Percentiles rank a stretch among this genome's conserved stretches.
Conservation (phyloP, 148 eudicot genomes). For the Diospyros lotus region DNA sequence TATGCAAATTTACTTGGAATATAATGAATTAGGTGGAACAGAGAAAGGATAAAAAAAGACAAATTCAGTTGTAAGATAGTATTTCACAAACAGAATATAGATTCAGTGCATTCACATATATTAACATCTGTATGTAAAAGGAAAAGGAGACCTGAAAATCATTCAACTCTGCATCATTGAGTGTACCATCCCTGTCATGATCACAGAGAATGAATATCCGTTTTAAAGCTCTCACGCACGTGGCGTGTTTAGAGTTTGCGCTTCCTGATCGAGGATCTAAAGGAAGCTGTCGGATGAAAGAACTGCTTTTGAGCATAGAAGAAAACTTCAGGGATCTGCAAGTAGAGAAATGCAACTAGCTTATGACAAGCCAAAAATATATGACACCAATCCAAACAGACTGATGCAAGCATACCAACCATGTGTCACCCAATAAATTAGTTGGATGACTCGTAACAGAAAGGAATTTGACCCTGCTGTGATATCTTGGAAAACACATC, state of each 20-base stretch:
- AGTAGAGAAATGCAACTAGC: conserved; percentile 1
- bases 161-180: conserved; percentile 87
- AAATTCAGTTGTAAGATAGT: background rate
- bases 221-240: conserved; percentile 88
- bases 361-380: background rate
- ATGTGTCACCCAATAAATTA: background rate
- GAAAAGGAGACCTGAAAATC: conserved; percentile 69
- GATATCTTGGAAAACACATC: background rate
- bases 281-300: conserved; percentile 91
- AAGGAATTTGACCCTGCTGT: background rate
- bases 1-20: background rate
- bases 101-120: background rate
- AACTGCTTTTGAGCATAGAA: conserved; percentile 92
- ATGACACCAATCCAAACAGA: background rate
- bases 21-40: background rate
- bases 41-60: background rate
- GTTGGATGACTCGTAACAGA: background rate
- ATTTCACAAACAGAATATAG: conserved; percentile 1
- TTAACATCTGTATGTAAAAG: background rate
- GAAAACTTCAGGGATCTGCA: conserved; percentile 90
- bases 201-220: conserved; percentile 91
- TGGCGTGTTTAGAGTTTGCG: conserved; percentile 77
- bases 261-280: conserved; percentile 88
- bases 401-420: background rate
- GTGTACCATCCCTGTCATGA: conserved; percentile 84